phyloP scores from a whole-genome alignment of 139 green algal species.

The Micromonas commoda region DNA sequence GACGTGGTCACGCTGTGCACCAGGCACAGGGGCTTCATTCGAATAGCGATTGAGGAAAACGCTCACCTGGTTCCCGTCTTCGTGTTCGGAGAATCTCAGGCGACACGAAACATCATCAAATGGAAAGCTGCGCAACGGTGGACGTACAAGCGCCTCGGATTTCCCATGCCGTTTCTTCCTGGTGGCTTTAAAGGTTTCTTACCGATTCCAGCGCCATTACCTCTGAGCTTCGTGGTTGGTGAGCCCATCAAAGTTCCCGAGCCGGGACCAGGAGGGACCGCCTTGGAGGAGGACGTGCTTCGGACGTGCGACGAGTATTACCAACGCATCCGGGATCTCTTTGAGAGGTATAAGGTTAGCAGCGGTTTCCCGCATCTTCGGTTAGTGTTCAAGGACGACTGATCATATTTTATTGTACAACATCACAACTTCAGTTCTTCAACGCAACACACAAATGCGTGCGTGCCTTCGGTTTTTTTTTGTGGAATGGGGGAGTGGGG shows the following conservation, averaged over 20 bases:
- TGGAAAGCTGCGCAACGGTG: constrained; percentile 36
- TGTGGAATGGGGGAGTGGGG: too few relatives aligned
- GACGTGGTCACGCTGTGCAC: constrained; percentile 27
- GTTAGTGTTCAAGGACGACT: background rate
- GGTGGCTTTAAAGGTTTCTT: constrained; percentile 32
- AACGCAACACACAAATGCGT: too few relatives aligned
- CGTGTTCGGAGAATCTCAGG: constrained; percentile 37
- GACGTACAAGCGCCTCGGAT: constrained; percentile 46
- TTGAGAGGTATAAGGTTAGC: background rate
- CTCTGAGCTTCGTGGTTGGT: constrained; percentile 1
- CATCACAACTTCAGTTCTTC: too few relatives aligned
- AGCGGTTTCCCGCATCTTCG: constrained; percentile 1
- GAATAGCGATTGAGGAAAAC: constrained; percentile 32
- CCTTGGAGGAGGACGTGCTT: background rate
- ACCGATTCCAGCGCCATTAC: constrained; percentile 28
- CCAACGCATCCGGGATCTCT: background rate
- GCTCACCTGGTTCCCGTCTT: constrained; percentile 45
- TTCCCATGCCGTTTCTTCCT: constrained; percentile 44
- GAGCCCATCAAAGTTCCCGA: background rate
- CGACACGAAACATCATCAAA: background rate
- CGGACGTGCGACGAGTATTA: background rate
- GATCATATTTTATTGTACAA: background rate
- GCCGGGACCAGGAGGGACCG: background rate
- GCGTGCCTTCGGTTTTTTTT: too few relatives aligned
- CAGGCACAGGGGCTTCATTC: constrained; percentile 41